Base-by-base conservation (phyloP, 106 monocot genomes). In the Hemerocallis citrina region DNA sequence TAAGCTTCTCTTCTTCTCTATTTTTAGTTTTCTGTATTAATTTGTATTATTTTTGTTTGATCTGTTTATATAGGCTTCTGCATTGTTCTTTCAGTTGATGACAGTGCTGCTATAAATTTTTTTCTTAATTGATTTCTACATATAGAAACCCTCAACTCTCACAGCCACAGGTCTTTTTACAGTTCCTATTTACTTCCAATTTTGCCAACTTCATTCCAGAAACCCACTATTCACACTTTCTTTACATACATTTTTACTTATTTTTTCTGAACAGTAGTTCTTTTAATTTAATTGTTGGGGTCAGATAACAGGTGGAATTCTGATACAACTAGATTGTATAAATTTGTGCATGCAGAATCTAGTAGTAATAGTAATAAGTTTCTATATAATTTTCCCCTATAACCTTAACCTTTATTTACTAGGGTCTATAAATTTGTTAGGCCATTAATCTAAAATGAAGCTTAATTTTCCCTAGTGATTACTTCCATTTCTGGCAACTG, bases 1-100 rank as follows among this genome's bases (percentile, higher is more conserved):
- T 74, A 78, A 6, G 52, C 29, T 9, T 2, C 3, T 25, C 28
- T 57, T 29, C 39, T 40, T 44, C 54, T 64, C 23, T 44, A 21
- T 24, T 21, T 48, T 27, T 43, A 20, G 21, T 1, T 31, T 7
- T 30, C 14, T 38, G 0, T 23, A 3, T 45, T n/a, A 6, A 21
- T 48, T 0, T 6, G 5, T 37, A 7, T 34, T 22, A 34, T n/a
- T n/a, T n/a, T n/a, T n/a, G n/a, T n/a, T 13, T 23, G 36, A 25
- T 52, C 24, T 38, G 15, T 34, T 21, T 56, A 5, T 32, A 16
- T 1, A 15, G 3, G 2, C 10, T 46, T 9, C 1, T 7, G 14
- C 21, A 32, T 29, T 44, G 6, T 62, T 14, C 2, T 38, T 7
- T 7, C 49, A 16, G 7, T 49, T 19, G 15, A 2, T 17, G 40